Percentiles rank a stretch among this genome's conserved stretches.
These are phyloP conservation scores for Symbiodinium pilosum DNA, from an alignment of 73 alveolate genomes.

Conservation along the genomic window DNA sequence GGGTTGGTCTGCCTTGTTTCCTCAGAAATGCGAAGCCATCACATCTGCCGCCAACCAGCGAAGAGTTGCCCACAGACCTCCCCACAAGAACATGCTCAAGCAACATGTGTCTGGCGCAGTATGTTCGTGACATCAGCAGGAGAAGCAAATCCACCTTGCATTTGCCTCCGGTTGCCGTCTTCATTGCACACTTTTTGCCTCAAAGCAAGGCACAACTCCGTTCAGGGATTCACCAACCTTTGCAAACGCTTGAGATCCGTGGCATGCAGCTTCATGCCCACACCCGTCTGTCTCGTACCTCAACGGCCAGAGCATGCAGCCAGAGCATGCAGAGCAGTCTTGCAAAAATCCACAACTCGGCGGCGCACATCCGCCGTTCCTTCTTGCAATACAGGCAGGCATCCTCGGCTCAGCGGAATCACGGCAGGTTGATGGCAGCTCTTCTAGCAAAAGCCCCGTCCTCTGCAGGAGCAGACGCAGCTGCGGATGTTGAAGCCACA, in stretches of 20 bases:
- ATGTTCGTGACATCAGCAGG: background rate
- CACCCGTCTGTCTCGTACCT: slow-evolving; percentile 79
- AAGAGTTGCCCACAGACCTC: slow-evolving; percentile 86
- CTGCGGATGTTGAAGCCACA: background rate
- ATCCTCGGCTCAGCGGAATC: background rate
- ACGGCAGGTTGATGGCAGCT: too few relatives aligned
- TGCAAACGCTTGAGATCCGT: background rate
- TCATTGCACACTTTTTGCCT: slow-evolving; percentile 92
- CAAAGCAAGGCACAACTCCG: background rate
- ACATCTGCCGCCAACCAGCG: slow-evolving; percentile 60
- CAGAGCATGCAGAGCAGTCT: background rate
- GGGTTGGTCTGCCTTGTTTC: too few relatives aligned
- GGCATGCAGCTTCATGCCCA: slow-evolving; percentile 81
- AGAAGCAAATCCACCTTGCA: slow-evolving; percentile 34
- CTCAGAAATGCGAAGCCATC: too few relatives aligned
- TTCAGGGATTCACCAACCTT: background rate
- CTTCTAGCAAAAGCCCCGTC: background rate
- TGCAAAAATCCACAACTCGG: background rate
- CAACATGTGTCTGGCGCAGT: background rate
- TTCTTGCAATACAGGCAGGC: slow-evolving; percentile 93
- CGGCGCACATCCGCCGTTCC: background rate
- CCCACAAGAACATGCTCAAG: background rate
- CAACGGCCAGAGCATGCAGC: background rate
- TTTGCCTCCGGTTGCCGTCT: slow-evolving; percentile 89
- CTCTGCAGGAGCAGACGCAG: background rate